A percentile compares a stretch with the other conserved stretches of the same genome.
Evolutionary conservation across 2,329 filamentous ascomycete species (phyloP).

Genomic region (Fusarium algeriense): DNA sequence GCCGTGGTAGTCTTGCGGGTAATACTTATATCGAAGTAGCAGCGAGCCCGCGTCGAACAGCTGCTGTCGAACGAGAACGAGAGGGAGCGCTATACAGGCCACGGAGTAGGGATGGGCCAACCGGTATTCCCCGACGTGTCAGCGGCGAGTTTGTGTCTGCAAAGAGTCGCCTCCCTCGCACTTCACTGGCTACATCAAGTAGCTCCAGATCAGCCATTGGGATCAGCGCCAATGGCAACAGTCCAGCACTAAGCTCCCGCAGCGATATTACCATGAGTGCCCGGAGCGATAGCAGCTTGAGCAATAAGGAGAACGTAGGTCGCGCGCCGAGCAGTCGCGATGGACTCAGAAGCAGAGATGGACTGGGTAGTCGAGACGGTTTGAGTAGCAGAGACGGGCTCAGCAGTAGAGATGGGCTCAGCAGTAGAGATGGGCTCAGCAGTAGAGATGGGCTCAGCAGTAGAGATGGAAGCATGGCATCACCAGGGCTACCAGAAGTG

Average conservation of each 20-base stretch:
- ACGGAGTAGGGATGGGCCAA: slow-evolving; percentile 56
- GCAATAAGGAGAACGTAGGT: slow-evolving; percentile 56
- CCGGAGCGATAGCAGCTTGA: slow-evolving; percentile 55
- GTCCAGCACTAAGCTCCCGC: slow-evolving; percentile 30
- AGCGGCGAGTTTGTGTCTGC: slow-evolving; percentile 55
- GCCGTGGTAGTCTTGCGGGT: slow-evolving; percentile 51
- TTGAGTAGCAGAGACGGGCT: slow-evolving; percentile 29
- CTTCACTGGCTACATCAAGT: slow-evolving; percentile 50
- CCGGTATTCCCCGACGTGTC: slow-evolving; percentile 58
- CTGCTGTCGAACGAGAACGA: slow-evolving; percentile 60
- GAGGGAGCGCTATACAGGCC: slow-evolving; percentile 58
- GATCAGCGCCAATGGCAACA: slow-evolving; percentile 34
- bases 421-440: slow-evolving; percentile 18
- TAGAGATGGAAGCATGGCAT: slow-evolving; percentile 18
- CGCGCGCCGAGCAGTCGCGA: slow-evolving; percentile 44
- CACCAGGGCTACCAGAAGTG: slow-evolving; percentile 31
- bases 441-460: slow-evolving; percentile 13
- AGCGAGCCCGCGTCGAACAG: slow-evolving; percentile 58
- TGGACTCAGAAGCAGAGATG: slow-evolving; percentile 41
- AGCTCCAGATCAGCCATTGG: slow-evolving; percentile 37
- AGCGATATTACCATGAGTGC: slow-evolving; percentile 50
- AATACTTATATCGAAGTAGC: slow-evolving; percentile 67
- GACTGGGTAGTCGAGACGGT: slow-evolving; percentile 35
- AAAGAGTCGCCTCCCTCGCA: slow-evolving; percentile 57
- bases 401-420: slow-evolving; percentile 16